Base-by-base conservation (phyloP, 768 basidiomycete species). In the Calocera viscosa region DNA sequence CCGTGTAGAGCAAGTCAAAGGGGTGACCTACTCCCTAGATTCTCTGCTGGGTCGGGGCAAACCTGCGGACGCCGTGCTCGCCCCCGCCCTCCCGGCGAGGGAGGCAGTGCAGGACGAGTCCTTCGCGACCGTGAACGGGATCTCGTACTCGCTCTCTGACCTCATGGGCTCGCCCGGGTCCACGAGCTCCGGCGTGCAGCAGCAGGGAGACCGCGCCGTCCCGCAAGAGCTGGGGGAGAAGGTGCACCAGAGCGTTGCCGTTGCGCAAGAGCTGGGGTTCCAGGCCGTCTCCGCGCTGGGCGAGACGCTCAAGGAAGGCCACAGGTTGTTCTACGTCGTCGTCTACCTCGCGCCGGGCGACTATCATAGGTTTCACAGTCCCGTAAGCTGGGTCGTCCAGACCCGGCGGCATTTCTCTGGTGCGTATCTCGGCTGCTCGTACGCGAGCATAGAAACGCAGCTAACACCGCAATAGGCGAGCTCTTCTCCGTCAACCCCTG, bases 261-360 rank as follows among this genome's bases (percentile, higher is more conserved):
- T 94, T 17, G 90, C 86, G 1, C 76, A 82, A 0, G 84, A 87
- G 69, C 83, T 93, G 78, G 90, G 90, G 30, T 79, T 84, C 12
- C 53, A 67, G 17, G 68, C 70, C 5, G 63, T 64, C 19, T 39
- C 69, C 1, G 49, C 49, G 26, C 64, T 66, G 33, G 35, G 64
- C 11, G 24, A 66, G 64, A 66, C 11, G 63, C 53, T 87, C 49
- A 83, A 84, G 69, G 83, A 87, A 1, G 92, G 91, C 16, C 88
- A 97, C 73, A 82, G 86, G 19, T 84, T 98, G 26, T 96, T 86
- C 78, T 99, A 97, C 76, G 79, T 89, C 26, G 96, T 99, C 71
- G 89, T 99, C 68, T 99, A 98, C 78, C 89, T 99, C 66, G 96
- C 95, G 0, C 96, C 96, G 0, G 95, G 96, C 1, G 96, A 99